Percentiles rank a stretch among this genome's conserved stretches.
These are phyloP conservation scores for Neopestalotiopsis clavispora DNA, from an alignment of 2,329 filamentous ascomycete species.

Conservation along the genomic window DNA sequence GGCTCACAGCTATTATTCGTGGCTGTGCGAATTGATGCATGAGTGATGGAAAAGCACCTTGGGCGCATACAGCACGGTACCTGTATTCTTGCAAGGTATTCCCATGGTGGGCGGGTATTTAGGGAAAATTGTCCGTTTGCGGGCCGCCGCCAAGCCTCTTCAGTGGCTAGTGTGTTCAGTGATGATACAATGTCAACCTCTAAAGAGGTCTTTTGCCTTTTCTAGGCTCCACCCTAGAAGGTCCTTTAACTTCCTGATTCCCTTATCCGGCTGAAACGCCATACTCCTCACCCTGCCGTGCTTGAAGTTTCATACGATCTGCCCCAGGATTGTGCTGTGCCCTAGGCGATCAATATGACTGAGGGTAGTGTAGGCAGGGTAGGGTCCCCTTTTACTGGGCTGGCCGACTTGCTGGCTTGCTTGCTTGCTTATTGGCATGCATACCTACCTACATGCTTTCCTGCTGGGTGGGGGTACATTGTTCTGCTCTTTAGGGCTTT, in stretches of 20 bases:
- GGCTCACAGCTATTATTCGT: no score
- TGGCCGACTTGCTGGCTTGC: no score
- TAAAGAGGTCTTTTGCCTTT: not conserved
- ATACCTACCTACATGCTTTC: not conserved
- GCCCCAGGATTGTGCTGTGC: not conserved
- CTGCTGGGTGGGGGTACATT: no score
- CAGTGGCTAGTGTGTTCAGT: not conserved
- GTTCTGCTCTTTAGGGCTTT: not conserved
- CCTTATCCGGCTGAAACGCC: constrained; percentile 8
- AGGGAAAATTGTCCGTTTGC: not conserved
- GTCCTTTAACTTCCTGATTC: constrained; percentile 5
- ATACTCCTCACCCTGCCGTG: constrained; percentile 4
- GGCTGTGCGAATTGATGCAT: no score
- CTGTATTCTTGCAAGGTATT: not conserved
- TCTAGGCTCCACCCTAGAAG: not conserved
- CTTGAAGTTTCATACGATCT: constrained; percentile 13
- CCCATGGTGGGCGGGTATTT: not conserved
- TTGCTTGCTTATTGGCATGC: not conserved
- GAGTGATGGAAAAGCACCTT: no score
- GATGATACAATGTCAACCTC: not conserved
- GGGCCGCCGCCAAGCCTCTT: not conserved
- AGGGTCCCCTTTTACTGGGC: no score
- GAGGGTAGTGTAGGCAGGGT: not conserved
- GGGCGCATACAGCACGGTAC: not conserved
- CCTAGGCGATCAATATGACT: constrained; percentile 1